These are phyloP conservation scores for Bonnemaisonia californica DNA, from an alignment of 31 red algal species.

Conservation along the genomic window DNA sequence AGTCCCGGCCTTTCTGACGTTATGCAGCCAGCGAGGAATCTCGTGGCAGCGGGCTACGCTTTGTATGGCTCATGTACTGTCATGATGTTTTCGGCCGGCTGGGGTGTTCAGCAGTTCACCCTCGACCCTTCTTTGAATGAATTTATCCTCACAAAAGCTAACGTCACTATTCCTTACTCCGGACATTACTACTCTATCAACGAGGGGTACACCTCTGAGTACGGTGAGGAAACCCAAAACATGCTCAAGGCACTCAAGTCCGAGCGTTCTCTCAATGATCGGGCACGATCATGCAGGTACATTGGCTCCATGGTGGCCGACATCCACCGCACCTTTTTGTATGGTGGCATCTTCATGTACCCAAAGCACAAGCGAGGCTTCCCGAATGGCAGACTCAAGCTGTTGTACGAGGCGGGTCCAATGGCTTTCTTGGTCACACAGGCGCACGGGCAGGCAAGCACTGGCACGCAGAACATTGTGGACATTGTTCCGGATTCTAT, in stretches of 20 bases:
- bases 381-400: constrained; percentile 86
- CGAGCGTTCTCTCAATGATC: constrained; percentile 71
- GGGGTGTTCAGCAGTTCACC: constrained; percentile 90
- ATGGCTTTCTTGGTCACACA: constrained; percentile 91
- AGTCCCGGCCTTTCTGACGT: constrained; percentile 77
- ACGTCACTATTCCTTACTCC: constrained; percentile 86
- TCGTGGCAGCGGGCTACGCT: constrained; percentile 94
- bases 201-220: constrained; percentile 79
- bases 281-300: constrained; percentile 64
- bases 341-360: constrained; percentile 96
- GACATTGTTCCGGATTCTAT: constrained; percentile 85
- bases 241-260: constrained; percentile 85
- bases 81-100: constrained; percentile 78
- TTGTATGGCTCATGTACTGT: constrained; percentile 85
- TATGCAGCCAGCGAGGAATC: constrained; percentile 88
- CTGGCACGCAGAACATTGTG: constrained; percentile 73
- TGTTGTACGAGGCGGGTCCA: constrained; percentile 94
- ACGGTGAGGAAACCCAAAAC: constrained; percentile 69
- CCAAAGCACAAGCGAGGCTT: constrained; percentile 63
- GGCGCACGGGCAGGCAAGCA: constrained; percentile 86
- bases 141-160: constrained; percentile 81
- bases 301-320: constrained; percentile 97
- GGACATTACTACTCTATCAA: constrained; percentile 91
- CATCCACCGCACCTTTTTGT: constrained; percentile 89
- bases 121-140: constrained; percentile 91